phyloP scores from a whole-genome alignment of 192 early-diverging fungal genomes.

The Pecoramyces ruminantium region DNA sequence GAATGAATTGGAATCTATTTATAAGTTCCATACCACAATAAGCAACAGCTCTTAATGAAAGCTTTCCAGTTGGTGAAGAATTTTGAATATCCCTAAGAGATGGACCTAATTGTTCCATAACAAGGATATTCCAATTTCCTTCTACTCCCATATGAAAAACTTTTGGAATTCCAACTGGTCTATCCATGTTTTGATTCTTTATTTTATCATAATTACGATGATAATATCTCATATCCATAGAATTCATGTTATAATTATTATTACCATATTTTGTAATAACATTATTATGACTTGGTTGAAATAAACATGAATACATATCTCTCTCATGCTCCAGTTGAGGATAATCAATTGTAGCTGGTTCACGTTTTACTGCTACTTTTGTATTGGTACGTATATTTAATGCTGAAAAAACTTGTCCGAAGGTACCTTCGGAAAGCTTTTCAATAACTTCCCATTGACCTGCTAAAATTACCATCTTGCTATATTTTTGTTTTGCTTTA shows the following conservation, averaged over 20 bases:
- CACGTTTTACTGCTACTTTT: neutral
- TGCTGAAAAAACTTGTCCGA: neutral
- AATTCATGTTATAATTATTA: neutral
- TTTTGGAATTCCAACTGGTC: neutral
- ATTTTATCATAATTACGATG: neutral
- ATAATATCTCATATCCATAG: neutral
- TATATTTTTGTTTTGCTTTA: no score
- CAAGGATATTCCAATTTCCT: neutral
- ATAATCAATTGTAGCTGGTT: neutral
- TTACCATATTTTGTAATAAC: neutral
- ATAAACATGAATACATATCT: neutral
- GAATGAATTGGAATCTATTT: neutral
- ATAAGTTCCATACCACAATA: neutral
- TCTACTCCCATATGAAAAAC: neutral
- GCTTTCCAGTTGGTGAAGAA: neutral
- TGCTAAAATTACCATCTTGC: neutral
- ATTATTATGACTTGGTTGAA: neutral
- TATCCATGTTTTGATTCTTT: neutral
- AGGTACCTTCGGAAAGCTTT: neutral
- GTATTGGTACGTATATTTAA: neutral
- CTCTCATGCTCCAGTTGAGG: neutral
- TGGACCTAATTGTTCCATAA: neutral
- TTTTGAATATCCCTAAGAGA: neutral
- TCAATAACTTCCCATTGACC: neutral
- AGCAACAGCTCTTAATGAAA: neutral